Evolutionary conservation across 106 monocot genomes (phyloP).

Genomic region (Apostasia shenzhenica): DNA sequence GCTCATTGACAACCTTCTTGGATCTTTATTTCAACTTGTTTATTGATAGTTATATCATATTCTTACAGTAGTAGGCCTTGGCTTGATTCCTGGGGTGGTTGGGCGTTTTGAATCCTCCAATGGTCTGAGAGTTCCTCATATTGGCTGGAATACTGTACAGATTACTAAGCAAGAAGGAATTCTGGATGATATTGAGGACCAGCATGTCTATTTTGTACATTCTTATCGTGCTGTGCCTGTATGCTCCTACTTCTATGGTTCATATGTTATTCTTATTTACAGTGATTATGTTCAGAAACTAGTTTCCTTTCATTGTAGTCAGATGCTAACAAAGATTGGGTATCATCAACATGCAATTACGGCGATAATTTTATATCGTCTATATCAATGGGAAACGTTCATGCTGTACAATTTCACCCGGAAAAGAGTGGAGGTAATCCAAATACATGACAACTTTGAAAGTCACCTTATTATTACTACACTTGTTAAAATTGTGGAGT

Average conservation of each 20-base stretch:
- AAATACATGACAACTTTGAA: not conserved
- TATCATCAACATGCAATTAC: conserved; percentile 92
- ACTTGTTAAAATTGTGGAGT: no score
- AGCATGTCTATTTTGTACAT: conserved; percentile 97
- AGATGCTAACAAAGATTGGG: conserved; percentile 84
- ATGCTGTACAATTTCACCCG: conserved; percentile 97
- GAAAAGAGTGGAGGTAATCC: conserved; percentile 96
- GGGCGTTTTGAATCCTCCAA: conserved; percentile 66
- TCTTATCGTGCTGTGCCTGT: conserved; percentile 89
- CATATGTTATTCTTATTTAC: conserved; percentile 1
- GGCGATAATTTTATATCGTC: conserved; percentile 81
- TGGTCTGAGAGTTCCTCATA: conserved; percentile 81
- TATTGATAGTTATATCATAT: conserved; percentile 8
- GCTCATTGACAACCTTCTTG: not conserved
- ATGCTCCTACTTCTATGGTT: conserved; percentile 15
- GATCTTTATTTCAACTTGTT: not conserved
- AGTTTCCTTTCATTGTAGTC: conserved; percentile 44
- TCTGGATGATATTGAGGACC: conserved; percentile 61
- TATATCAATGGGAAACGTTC: conserved; percentile 76
- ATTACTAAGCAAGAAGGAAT: conserved; percentile 50
- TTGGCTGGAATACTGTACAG: conserved; percentile 82
- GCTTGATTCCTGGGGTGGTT: conserved; percentile 79
- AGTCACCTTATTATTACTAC: no score
- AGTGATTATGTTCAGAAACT: not conserved
- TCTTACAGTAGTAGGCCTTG: conserved; percentile 78